Base-by-base conservation (phyloP, 148 eudicot species). In the Vaccinium vitisidaea region DNA sequence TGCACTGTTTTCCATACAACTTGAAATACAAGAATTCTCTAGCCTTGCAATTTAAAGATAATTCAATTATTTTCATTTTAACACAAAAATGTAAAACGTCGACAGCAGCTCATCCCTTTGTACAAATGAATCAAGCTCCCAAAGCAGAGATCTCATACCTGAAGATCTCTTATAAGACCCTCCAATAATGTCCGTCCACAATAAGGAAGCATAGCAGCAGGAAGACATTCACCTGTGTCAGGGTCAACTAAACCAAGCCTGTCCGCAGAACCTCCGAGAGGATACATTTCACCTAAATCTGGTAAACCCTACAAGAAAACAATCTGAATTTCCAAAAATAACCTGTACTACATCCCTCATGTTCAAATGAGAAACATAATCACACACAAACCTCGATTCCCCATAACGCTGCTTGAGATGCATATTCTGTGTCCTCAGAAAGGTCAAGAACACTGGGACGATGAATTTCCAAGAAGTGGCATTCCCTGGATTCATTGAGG, bases 171-270 rank as follows among this genome's bases (percentile, higher is more conserved):
- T 86, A 97, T 90, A 80, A 95, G 94, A 76, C 99, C 98, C 90
- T 97, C 99, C 86, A 97, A 90, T 87, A 97, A 89, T 77, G 99
- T 95, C 80, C 94, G 91, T 77, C 99, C 98, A 85, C 96, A 91
- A 85, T 87, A 97, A 14, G 98, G 99, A 89, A 97, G 98, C 98
- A 95, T 93, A 84, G 99, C 99, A 58, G 99, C 99, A 84, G 99
- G 99, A 85, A 97, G 98, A 88, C 93, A 97, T 89, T 97, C 99
- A 84, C 98, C 98, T 49, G 98, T 90, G 73, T 89, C 90, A 73
- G 96, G 85, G 85, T 97, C 98, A 80, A 95, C 95, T 85, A 97
- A 92, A 77, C 96, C 98, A 92, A 97, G 98, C 93, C 99, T 93
- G 86, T 97, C 99, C 56, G 98, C 99, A 77, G 99, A 90, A 86